Evolutionary conservation across 768 basidiomycete genomes (phyloP), one percentile per base, ranked within the genome.

Genomic region (Hortiboletus flavorubellus): DNA sequence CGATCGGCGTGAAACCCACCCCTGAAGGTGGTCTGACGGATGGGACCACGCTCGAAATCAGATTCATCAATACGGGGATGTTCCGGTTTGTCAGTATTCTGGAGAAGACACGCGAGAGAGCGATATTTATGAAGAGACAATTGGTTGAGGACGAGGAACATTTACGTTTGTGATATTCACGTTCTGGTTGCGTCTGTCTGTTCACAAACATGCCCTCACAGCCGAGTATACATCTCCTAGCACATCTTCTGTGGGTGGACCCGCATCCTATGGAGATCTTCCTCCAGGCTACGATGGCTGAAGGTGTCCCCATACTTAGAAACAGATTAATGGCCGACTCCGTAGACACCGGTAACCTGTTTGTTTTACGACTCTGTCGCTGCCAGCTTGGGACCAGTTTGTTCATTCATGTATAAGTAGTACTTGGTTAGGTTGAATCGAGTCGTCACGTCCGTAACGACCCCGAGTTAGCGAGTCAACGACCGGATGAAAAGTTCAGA

Each of bases 41-140:
- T 2, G 87, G 86, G 2, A 86, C 87, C 14, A 79, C 69, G 49
- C 80, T 79, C 4, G 87, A 91, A 69, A 72, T 91, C 39, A 80
- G 89, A 52, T 80, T 89, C 67, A 81, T 79, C 66, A 79, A 88
- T 65, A 76, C 79, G 42, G 80, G 82, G 12, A 82, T 91, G 76
- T 89, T 90, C 63, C 77, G 83, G 65, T 93, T 93, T 61, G 82
- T 86, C 37, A 81, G 79, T 46, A 68, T 82, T 26, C 70, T 93
- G 49, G 88, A 89, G 73, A 91, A 91, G 76, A 82, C 87, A 34
- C 80, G 89, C 48, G 89, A 91, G 72, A 75, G 80, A 45, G 83
- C 83, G 15, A 81, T 89, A 48, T 89, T 85, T 61, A 89, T 90
- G 89, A 84, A 76, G 66, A 75, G 87, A 45, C 83, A 84, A 67